These are phyloP conservation scores for Phalaenopsis aphrodite DNA, from an alignment of 106 monocot genomes.

Conservation along the genomic window DNA sequence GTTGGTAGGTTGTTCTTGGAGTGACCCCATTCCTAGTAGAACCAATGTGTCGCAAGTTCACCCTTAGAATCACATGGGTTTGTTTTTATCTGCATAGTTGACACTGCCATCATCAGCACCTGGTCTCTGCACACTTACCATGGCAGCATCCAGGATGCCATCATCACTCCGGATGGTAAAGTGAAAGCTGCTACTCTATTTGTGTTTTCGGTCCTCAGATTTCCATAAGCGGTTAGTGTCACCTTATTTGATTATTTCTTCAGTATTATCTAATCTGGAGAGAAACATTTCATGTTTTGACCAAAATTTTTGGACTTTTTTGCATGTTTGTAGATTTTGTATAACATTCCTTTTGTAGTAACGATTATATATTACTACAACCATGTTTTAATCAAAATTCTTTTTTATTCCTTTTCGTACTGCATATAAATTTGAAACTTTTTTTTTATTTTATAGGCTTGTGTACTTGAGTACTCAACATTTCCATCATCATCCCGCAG, in stretches of 20 bases:
- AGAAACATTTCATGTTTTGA: neutral
- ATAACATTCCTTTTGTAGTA: slow-evolving; percentile 80
- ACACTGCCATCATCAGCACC: slow-evolving; percentile 41
- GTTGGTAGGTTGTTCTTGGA: slow-evolving; percentile 59
- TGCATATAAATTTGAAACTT: neutral
- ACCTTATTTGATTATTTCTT: neutral
- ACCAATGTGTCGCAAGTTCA: slow-evolving; percentile 61
- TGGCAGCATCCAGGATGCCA: slow-evolving; percentile 13
- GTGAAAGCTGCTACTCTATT: slow-evolving; percentile 35
- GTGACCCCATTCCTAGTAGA: slow-evolving; percentile 63
- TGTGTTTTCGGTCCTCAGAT: slow-evolving; percentile 61
- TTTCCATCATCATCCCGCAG: slow-evolving; percentile 89
- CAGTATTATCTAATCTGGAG: neutral
- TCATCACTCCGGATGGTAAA: slow-evolving; percentile 15
- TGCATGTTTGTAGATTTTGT: slow-evolving; percentile 45
- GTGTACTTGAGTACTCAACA: slow-evolving; percentile 84
- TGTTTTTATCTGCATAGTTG: slow-evolving; percentile 49
- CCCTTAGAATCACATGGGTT: slow-evolving; percentile 60
- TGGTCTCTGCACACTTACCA: slow-evolving; percentile 34
- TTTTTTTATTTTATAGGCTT: slow-evolving; percentile 41
- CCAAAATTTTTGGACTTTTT: neutral
- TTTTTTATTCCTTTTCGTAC: neutral
- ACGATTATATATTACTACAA: slow-evolving; percentile 1
- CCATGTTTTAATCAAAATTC: neutral
- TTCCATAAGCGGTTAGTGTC: slow-evolving; percentile 71